Evolutionary conservation across 2,329 filamentous ascomycete species (phyloP), one percentile per base, ranked within the genome.

Genomic region (Ophiostoma montium): DNA sequence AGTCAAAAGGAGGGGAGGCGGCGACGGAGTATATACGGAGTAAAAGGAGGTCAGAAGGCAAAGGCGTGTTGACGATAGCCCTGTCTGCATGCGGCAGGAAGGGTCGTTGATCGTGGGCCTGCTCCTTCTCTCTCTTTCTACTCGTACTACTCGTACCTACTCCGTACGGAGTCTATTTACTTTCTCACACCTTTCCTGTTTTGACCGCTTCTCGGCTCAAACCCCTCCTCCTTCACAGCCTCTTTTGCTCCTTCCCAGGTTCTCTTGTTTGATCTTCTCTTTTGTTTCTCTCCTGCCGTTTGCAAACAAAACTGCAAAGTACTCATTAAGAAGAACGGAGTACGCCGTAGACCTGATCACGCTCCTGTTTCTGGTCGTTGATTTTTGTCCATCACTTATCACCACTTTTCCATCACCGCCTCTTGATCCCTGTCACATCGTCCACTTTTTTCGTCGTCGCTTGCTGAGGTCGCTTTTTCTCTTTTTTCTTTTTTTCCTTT

Each of bases 351-450:
- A 4, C 23, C 23, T 27, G 23, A 27, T 27, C 23, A 27, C 23
- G 8, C 23, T 27, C 23, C 23, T 5, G 23, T 5, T 27, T 27
- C 8, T 27, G n/a, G n/a, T n/a, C n/a, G n/a, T n/a, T n/a, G n/a
- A n/a, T 50, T 46, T 41, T 43, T 39, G 23, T 46, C 41, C 27
- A 41, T 35, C 41, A 41, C 41, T 50, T 36, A 12, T 12, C 30
- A 11, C 33, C 11, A 10, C n/a, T 16, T 30, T 18, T 13, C 30
- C 19, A 18, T 19, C 41, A 15, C 35, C 16, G 32, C 21, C 13
- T 38, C 7, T 42, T 27, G 23, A 27, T 27, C 36, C 36, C 30
- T 41, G 27, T 48, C 11, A 13, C 41, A 19, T 38, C 16, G n/a
- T 44, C 16, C 39, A 42, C 39, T 42, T 42, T 42, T n/a, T 39